Base-by-base conservation (phyloP, 805 yeast species). In the Lipomyces kockii region DNA sequence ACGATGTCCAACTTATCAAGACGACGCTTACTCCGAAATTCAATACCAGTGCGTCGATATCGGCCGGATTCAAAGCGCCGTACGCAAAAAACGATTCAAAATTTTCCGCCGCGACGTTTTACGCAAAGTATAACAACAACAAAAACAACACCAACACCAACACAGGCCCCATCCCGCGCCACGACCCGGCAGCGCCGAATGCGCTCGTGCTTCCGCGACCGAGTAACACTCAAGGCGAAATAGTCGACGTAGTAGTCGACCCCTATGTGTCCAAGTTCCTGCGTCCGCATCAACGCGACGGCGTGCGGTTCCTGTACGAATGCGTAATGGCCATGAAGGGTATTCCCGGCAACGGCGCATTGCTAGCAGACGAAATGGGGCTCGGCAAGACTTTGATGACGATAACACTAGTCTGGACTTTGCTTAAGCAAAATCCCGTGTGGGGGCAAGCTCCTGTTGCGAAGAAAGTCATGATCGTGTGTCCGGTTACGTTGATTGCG, bases 361-460 rank as follows among this genome's bases (percentile, higher is more conserved):
- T 95, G 4, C 78, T 95, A 55, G 99, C 99, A 0, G 99, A 95
- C 78, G 98, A 94, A 73, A 95, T 95, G 99, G 99, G 99, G 0
- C 80, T 95, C 20, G 97, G 97, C 1, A 90, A 90, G 74, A 93
- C 98, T 0, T 78, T 95, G 54, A 93, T 89, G 85, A 86, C 97
- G 0, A 94, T 95, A 5, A 76, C 97, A 0, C 76, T 92, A 53
- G 83, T 94, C 3, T 92, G 97, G 96, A 92, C 97, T 0, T 77
- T 95, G 22, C 76, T 91, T 22, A 88, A 74, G 14, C 81, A 81
- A 43, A 71, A 67, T 20, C 78, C 80, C 2, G 25, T 59, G 58
- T 78, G 69, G 60, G 82, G 73, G 63, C 75, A 75, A 60, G 71
- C 64, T 60, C 84, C 81, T 0, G 77, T 81, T 0, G 81, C 84